phyloP scores from a whole-genome alignment of 2,329 filamentous ascomycete genomes.

The Rutstroemia sydowiana region DNA sequence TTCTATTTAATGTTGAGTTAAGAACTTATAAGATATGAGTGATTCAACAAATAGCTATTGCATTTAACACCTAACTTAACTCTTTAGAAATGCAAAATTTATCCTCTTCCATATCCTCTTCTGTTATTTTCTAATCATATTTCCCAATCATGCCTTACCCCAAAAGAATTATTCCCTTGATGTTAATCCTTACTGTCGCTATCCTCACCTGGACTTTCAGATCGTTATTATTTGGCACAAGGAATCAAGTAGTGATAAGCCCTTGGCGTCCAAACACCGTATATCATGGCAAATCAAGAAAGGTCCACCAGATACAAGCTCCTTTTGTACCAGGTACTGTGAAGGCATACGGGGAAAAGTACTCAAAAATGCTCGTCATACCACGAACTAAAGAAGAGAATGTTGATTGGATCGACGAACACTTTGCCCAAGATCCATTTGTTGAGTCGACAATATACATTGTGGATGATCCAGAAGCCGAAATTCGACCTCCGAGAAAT shows the following conservation, averaged over 20 bases:
- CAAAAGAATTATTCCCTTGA: not conserved
- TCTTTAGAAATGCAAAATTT: not conserved
- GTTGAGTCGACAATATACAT: conserved; percentile 17
- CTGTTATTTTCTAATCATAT: not conserved
- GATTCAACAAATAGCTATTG: not conserved
- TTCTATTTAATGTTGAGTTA: too few relatives aligned
- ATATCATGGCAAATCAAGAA: not conserved
- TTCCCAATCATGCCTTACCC: not conserved
- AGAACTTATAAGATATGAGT: too few relatives aligned
- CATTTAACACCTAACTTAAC: not conserved
- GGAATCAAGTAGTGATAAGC: not conserved
- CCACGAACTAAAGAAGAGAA: not conserved
- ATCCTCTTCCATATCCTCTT: not conserved
- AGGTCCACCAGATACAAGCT: not conserved
- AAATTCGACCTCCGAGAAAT: conserved; percentile 43
- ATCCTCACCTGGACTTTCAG: not conserved
- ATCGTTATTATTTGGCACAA: not conserved
- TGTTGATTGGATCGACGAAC: not conserved
- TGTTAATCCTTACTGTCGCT: not conserved
- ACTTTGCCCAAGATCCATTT: not conserved
- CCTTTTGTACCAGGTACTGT: not conserved
- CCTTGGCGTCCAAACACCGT: not conserved
- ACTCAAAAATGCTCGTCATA: conserved; percentile 5
- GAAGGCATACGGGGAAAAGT: not conserved
- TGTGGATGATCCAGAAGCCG: conserved; percentile 23